phyloP scores from a whole-genome alignment of 345 rosid genomes.

The Cardamine occulta region DNA sequence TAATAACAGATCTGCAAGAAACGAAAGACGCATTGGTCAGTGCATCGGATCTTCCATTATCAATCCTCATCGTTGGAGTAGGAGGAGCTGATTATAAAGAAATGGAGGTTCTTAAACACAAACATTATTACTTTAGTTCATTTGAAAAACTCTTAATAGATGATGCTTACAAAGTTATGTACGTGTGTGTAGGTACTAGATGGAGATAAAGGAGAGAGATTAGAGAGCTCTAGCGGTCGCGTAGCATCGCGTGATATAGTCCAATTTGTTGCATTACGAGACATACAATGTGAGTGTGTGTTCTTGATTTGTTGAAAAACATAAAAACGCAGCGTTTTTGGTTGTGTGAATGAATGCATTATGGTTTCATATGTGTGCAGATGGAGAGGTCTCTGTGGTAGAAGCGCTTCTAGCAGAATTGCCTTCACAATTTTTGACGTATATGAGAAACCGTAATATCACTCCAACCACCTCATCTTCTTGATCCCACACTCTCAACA shows the following conservation, averaged over 20 bases:
- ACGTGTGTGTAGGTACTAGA: slow-evolving; percentile 64
- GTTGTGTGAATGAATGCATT: background rate
- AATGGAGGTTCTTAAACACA: slow-evolving; percentile 72
- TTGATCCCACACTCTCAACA: background rate
- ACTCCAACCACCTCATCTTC: slow-evolving; percentile 47
- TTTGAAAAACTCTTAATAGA: background rate
- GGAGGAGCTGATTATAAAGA: slow-evolving; percentile 99
- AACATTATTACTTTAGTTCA: background rate
- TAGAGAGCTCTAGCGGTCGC: slow-evolving; percentile 82
- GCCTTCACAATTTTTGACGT: slow-evolving; percentile 80
- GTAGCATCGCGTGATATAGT: slow-evolving; percentile 93
- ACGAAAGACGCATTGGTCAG: slow-evolving; percentile 89
- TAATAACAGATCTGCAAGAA: slow-evolving; percentile 95
- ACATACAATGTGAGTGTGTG: slow-evolving; percentile 67
- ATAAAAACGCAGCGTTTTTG: background rate
- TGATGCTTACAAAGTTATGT: background rate
- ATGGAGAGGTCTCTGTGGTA: slow-evolving; percentile 75
- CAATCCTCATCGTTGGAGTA: slow-evolving; percentile 92
- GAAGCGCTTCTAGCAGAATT: slow-evolving; percentile 85
- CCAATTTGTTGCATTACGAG: slow-evolving; percentile 84
- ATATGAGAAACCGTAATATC: slow-evolving; percentile 73
- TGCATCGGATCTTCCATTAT: slow-evolving; percentile 91
- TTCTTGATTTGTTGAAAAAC: background rate
- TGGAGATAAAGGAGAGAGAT: slow-evolving; percentile 87
- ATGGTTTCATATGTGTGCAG: slow-evolving; percentile 49